Evolutionary conservation across 306 rosid genomes (phyloP).

Genomic region (Hylodesmum podocarpum): DNA sequence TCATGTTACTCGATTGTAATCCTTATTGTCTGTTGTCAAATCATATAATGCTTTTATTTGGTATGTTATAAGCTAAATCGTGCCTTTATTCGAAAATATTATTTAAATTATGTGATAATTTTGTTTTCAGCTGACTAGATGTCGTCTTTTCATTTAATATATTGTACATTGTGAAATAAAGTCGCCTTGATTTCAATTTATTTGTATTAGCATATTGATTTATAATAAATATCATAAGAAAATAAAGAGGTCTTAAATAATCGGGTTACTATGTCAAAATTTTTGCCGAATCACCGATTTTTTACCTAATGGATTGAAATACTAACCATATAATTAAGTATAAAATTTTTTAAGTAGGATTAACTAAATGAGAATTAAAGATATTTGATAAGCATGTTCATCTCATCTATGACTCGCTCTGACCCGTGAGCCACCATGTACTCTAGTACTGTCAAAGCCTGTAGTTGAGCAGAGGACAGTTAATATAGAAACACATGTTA

Average conservation of each 20-base stretch:
- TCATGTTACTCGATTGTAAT: not conserved
- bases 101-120: too few species aligned
- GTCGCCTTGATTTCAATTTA: too few species aligned
- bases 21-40: not conserved
- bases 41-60: not conserved
- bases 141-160: too few species aligned
- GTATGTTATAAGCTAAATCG: not conserved
- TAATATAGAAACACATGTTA: slow-evolving; percentile 19
- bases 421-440: slow-evolving; percentile 95
- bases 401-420: slow-evolving; percentile 92
- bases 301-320: too few species aligned
- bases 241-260: too few species aligned
- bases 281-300: too few species aligned
- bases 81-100: not conserved
- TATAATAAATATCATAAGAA: too few species aligned
- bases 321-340: slow-evolving; percentile 23
- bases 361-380: slow-evolving; percentile 52
- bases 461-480: slow-evolving; percentile 22
- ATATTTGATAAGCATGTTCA: slow-evolving; percentile 97
- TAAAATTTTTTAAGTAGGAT: slow-evolving; percentile 19
- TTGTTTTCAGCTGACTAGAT: too few species aligned
- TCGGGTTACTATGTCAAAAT: too few species aligned
- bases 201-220: too few species aligned
- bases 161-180: too few species aligned
- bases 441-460: slow-evolving; percentile 93